phyloP scores from a whole-genome alignment of 306 rosid species.

The Urtica urens region DNA sequence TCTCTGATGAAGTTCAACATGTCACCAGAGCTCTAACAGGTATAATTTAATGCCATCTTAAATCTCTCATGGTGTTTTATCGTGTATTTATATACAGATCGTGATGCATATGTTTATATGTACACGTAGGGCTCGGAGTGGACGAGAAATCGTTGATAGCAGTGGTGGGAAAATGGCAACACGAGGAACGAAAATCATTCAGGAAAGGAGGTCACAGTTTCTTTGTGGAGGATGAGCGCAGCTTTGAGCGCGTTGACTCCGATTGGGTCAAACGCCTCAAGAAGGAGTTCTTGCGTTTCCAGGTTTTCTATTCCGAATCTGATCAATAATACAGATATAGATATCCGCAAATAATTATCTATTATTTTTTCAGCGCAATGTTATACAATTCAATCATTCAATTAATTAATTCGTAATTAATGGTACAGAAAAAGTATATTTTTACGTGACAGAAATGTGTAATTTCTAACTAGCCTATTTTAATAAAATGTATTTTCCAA shows the following conservation, averaged over 20 bases:
- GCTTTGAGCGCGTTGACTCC: conserved; percentile 66
- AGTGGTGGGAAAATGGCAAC: conserved; percentile 64
- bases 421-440: too few relatives aligned
- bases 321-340: too few relatives aligned
- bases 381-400: too few relatives aligned
- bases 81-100: too few relatives aligned
- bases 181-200: conserved; percentile 40
- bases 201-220: conserved; percentile 41
- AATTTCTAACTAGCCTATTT: too few relatives aligned
- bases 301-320: too few relatives aligned
- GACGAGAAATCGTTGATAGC: conserved; percentile 58
- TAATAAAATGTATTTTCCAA: too few relatives aligned
- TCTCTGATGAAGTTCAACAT: conserved; percentile 41
- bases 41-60: conserved; percentile 1
- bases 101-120: not conserved
- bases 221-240: conserved; percentile 63
- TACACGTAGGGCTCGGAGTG: conserved; percentile 65
- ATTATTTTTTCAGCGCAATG: too few relatives aligned
- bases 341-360: too few relatives aligned
- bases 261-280: conserved; percentile 43
- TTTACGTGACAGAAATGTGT: too few relatives aligned
- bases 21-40: conserved; percentile 77
- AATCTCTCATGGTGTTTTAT: too few relatives aligned
- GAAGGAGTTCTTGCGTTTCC: conserved; percentile 78
- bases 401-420: too few relatives aligned